Evolutionary conservation across 805 yeast genomes (phyloP).

Genomic region (Wickerhamomyces canadensis): DNA sequence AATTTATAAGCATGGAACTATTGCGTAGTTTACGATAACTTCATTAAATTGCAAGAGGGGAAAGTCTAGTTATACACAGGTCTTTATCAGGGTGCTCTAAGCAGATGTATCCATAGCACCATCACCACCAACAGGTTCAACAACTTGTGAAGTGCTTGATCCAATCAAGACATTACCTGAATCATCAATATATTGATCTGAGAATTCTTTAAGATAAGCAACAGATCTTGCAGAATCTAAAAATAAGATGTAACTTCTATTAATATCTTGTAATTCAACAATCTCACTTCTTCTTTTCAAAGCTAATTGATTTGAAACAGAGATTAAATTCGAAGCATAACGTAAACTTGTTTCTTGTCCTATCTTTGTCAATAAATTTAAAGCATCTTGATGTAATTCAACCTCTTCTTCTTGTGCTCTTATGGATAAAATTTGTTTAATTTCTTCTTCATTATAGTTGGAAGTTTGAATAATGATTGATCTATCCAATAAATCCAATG

Average conservation of each 20-base stretch:
- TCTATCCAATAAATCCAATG: constrained; percentile 90
- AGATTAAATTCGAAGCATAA: constrained; percentile 84
- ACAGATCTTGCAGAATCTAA: constrained; percentile 89
- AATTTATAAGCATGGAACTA: not conserved
- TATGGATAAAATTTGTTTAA: constrained; percentile 77
- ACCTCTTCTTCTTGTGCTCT: constrained; percentile 95
- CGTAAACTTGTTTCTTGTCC: constrained; percentile 88
- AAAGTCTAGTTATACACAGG: not conserved
- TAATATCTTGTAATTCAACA: constrained; percentile 77
- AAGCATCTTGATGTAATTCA: constrained; percentile 73
- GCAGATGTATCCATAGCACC: constrained; percentile 36
- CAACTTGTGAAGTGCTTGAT: constrained; percentile 19
- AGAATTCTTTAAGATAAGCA: constrained; percentile 67
- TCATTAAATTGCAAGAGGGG: too few relatives aligned
- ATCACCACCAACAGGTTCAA: constrained; percentile 32
- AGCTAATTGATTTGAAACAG: constrained; percentile 86
- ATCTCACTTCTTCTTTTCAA: constrained; percentile 65
- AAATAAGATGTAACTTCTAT: constrained; percentile 81
- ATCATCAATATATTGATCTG: constrained; percentile 71
- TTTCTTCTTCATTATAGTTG: constrained; percentile 74
- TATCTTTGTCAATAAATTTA: constrained; percentile 81
- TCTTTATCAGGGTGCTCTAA: too few relatives aligned
- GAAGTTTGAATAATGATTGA: constrained; percentile 86
- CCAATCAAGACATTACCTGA: constrained; percentile 65
- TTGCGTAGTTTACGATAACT: too few relatives aligned